A percentile compares a stretch with the other conserved stretches of the same genome.
phyloP scores from a whole-genome alignment of 768 basidiomycete species.

The Chalciporus piperatus region DNA sequence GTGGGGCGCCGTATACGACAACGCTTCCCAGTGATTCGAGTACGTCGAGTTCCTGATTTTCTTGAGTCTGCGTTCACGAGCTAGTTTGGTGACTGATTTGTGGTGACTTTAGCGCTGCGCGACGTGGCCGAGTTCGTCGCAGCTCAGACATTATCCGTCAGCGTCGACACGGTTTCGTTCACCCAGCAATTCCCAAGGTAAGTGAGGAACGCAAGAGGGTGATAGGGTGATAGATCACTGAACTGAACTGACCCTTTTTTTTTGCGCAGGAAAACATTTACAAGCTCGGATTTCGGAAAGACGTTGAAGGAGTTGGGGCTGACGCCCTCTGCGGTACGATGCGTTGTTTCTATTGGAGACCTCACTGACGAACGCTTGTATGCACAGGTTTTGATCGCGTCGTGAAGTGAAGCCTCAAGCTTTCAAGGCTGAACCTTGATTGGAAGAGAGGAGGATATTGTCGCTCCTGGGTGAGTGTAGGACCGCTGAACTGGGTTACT shows the following conservation, averaged over 20 bases:
- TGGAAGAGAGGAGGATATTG: too few species aligned
- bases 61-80: not conserved
- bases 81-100: not conserved
- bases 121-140: conserved; percentile 90
- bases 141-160: conserved; percentile 62
- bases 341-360: not conserved
- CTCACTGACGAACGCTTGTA: not conserved
- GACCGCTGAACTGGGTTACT: not conserved
- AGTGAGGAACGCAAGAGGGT: conserved; percentile 17
- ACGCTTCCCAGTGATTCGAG: conserved; percentile 77
- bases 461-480: too few species aligned
- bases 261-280: conserved; percentile 68
- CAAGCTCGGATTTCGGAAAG: conserved; percentile 69
- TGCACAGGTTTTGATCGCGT: conserved; percentile 54
- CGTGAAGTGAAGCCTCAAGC: conserved; percentile 4
- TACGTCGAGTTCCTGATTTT: conserved; percentile 35
- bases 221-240: not conserved
- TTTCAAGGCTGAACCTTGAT: not conserved
- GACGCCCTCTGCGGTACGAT: conserved; percentile 82
- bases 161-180: conserved; percentile 76
- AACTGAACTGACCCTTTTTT: not conserved
- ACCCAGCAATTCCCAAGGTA: conserved; percentile 85
- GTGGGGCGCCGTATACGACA: conserved; percentile 74
- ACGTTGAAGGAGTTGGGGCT: conserved; percentile 81
- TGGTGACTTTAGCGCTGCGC: conserved; percentile 54